phyloP scores from a whole-genome alignment of 2,329 filamentous ascomycete genomes.

The Pseudogymnoascus sp. region DNA sequence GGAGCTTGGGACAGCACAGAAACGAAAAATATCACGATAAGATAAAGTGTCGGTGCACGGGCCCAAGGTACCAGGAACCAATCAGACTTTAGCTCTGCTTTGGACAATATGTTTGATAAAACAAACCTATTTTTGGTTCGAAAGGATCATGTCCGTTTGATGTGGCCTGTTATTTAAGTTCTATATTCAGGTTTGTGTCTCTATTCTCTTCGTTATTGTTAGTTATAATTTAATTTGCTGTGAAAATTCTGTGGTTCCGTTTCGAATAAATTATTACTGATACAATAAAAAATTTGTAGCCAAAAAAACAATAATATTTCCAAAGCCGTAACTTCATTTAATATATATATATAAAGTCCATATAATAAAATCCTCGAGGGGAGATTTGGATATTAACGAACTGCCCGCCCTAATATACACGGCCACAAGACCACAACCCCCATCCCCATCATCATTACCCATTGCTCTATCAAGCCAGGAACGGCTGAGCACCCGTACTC shows the following conservation, averaged over 20 bases:
- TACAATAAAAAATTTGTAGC: background rate
- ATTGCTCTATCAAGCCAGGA: background rate
- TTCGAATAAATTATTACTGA: background rate
- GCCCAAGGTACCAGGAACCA: background rate
- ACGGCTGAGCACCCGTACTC: background rate
- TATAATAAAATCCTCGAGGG: slow-evolving; percentile 1
- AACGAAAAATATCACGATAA: slow-evolving; percentile 5
- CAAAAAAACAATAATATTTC: background rate
- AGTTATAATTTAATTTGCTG: background rate
- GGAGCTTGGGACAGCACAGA: slow-evolving; percentile 3
- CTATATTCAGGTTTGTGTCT: background rate
- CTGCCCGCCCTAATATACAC: background rate
- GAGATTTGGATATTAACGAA: background rate
- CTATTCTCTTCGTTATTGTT: background rate
- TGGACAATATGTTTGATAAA: background rate
- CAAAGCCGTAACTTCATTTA: background rate
- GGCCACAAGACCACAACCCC: background rate
- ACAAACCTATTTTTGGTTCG: background rate
- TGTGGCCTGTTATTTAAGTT: background rate
- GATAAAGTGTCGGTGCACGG: slow-evolving; percentile 1
- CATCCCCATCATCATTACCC: background rate
- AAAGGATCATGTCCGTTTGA: background rate
- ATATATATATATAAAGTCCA: background rate
- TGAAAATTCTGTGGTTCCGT: background rate
- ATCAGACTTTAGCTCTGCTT: background rate